Percentiles rank a stretch among this genome's conserved stretches.
phyloP scores from a whole-genome alignment of 1,284 basidiomycete genomes.

The Tilletia setariae region DNA sequence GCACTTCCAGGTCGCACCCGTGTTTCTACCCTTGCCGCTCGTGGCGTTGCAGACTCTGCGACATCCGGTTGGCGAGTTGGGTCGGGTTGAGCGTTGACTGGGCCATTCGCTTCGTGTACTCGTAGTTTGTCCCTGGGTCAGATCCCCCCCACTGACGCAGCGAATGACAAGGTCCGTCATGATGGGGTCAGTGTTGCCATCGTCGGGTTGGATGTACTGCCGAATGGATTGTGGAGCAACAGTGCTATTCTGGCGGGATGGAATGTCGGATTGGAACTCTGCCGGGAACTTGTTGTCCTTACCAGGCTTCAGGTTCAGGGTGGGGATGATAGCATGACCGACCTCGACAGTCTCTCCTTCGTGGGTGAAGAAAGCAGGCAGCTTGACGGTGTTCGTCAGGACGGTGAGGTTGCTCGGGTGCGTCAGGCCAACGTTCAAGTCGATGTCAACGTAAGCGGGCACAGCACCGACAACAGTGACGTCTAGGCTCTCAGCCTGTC shows the following conservation, averaged over 20 bases:
- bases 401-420: slow-evolving; percentile 62
- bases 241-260: slow-evolving; percentile 64
- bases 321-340: slow-evolving; percentile 56
- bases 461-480: slow-evolving; percentile 40
- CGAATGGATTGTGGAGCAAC: slow-evolving; percentile 59
- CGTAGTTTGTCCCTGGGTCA: too few species aligned
- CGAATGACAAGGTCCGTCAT: slow-evolving; percentile 21
- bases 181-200: neutral
- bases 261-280: slow-evolving; percentile 69
- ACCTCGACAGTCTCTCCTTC: slow-evolving; percentile 25
- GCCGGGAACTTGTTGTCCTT: slow-evolving; percentile 59
- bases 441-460: slow-evolving; percentile 27
- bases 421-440: slow-evolving; percentile 31
- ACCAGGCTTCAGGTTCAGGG: slow-evolving; percentile 62
- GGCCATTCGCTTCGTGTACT: too few species aligned
- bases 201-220: slow-evolving; percentile 49
- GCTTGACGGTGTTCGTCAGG: slow-evolving; percentile 62
- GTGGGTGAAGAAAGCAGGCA: slow-evolving; percentile 64
- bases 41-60: too few species aligned
- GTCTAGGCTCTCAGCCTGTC: slow-evolving; percentile 8
- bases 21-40: too few species aligned
- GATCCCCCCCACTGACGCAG: slow-evolving; percentile 43
- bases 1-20: too few species aligned
- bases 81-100: too few species aligned
- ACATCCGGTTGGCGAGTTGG: too few species aligned